A percentile compares a stretch with the other conserved stretches of the same genome.
These are phyloP conservation scores for Mycosphaerella arachidis DNA, from an alignment of 2,329 filamentous ascomycete genomes.

Conservation along the genomic window DNA sequence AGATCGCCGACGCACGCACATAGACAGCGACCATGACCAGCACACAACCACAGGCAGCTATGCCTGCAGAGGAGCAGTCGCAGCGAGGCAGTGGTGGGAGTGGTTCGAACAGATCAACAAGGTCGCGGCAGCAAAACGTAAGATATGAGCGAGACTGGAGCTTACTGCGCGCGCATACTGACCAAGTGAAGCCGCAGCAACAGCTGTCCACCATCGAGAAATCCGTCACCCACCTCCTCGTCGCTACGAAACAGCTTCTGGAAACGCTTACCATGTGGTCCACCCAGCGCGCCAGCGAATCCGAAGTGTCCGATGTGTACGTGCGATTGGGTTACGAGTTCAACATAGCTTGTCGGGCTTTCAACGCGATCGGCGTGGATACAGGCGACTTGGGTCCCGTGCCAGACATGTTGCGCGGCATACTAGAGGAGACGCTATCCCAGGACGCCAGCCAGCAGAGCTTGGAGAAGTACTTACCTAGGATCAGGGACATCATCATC, in stretches of 20 bases:
- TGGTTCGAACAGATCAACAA: slow-evolving; percentile 19
- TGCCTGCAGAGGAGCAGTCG: slow-evolving; percentile 17
- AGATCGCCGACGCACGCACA: too few relatives aligned
- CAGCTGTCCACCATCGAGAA: slow-evolving; percentile 96
- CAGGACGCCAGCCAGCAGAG: slow-evolving; percentile 93
- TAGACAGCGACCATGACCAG: slow-evolving; percentile 13
- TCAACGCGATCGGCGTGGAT: slow-evolving; percentile 94
- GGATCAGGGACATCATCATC: slow-evolving; percentile 97
- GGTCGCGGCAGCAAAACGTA: slow-evolving; percentile 26
- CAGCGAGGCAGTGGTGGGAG: slow-evolving; percentile 27
- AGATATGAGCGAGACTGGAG: not conserved
- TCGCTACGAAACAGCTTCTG: slow-evolving; percentile 94
- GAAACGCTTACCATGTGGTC: slow-evolving; percentile 99
- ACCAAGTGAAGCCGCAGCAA: slow-evolving; percentile 56
- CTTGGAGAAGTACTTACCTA: slow-evolving; percentile 85
- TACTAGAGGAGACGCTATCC: slow-evolving; percentile 91
- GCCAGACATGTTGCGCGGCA: slow-evolving; percentile 80
- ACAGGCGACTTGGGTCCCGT: slow-evolving; percentile 92
- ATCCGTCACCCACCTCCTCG: slow-evolving; percentile 93
- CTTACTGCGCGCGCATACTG: slow-evolving; percentile 4
- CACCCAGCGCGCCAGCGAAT: slow-evolving; percentile 82
- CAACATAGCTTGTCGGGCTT: slow-evolving; percentile 96
- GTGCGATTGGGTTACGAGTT: slow-evolving; percentile 97
- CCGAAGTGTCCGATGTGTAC: slow-evolving; percentile 96
- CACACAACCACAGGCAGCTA: slow-evolving; percentile 13